phyloP scores from a whole-genome alignment of 257 asterid species.

The Salvia splendens region DNA sequence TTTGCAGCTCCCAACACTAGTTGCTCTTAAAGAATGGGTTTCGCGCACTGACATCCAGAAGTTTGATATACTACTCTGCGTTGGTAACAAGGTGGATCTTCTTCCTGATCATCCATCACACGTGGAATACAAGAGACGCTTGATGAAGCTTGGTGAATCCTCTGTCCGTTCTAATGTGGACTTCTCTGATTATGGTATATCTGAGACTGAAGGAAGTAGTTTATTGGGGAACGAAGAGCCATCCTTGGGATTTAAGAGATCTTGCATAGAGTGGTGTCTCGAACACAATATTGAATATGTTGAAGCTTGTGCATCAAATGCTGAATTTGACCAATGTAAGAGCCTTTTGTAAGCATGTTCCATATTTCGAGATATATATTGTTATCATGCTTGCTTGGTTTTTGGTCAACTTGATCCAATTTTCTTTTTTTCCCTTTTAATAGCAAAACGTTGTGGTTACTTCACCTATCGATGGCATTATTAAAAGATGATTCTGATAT shows the following conservation, averaged over 20 bases:
- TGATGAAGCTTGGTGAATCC: conserved; percentile 55
- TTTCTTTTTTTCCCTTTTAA: neutral
- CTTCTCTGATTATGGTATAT: conserved; percentile 63
- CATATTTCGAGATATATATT: neutral
- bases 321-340: conserved; percentile 88
- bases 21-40: conserved; percentile 74
- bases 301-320: conserved; percentile 89
- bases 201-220: conserved; percentile 88
- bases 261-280: conserved; percentile 80
- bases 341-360: conserved; percentile 24
- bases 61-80: conserved; percentile 75
- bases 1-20: conserved; percentile 69
- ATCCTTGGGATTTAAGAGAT: conserved; percentile 50
- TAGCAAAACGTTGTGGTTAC: neutral
- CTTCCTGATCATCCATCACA: conserved; percentile 87
- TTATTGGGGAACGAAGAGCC: conserved; percentile 73
- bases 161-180: conserved; percentile 38
- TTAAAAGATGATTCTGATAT: neutral
- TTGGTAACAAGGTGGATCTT: conserved; percentile 95
- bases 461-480: neutral
- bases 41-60: conserved; percentile 63
- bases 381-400: conserved; percentile 3
- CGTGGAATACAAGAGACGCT: conserved; percentile 64
- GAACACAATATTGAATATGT: conserved; percentile 77
- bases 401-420: neutral